These are phyloP conservation scores for Physcia stellaris DNA, from an alignment of 495 filamentous ascomycete species.

Conservation along the genomic window DNA sequence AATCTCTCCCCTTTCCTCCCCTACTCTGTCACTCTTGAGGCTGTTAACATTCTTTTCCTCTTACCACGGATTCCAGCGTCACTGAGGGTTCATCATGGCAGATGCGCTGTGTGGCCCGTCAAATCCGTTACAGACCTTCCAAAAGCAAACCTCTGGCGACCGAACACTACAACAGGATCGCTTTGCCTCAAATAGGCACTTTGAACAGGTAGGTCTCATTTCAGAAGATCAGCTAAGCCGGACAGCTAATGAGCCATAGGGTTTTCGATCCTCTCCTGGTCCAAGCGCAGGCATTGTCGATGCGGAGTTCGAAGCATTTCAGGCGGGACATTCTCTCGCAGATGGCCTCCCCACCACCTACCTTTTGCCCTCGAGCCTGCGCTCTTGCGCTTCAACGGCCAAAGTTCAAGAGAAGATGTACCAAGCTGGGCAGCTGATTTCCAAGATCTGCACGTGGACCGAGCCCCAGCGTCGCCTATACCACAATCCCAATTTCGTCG, in stretches of 20 bases:
- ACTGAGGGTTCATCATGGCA: constrained; percentile 41
- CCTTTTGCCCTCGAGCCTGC: too few relatives aligned
- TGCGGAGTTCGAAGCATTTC: constrained; percentile 59
- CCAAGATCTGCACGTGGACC: constrained; percentile 32
- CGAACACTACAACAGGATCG: constrained; percentile 78
- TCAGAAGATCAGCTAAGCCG: constrained; percentile 3
- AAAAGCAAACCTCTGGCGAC: constrained; percentile 67
- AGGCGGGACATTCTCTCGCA: constrained; percentile 36
- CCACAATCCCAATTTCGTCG: constrained; percentile 23
- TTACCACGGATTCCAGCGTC: too few relatives aligned
- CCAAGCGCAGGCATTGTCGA: constrained; percentile 43
- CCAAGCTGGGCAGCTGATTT: constrained; percentile 37
- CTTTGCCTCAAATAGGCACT: constrained; percentile 36
- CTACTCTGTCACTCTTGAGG: too few relatives aligned
- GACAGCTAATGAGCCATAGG: constrained; percentile 26
- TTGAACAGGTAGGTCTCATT: constrained; percentile 34
- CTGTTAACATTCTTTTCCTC: too few relatives aligned
- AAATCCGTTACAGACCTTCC: constrained; percentile 73
- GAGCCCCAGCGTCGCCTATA: constrained; percentile 18
- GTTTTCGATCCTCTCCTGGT: constrained; percentile 45
- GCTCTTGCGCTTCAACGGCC: too few relatives aligned
- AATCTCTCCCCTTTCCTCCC: too few relatives aligned
- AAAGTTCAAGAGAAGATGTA: too few relatives aligned
- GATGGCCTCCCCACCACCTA: constrained; percentile 6
- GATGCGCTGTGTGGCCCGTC: constrained; percentile 81